These are phyloP conservation scores for Gentiana dahurica DNA, from an alignment of 257 asterid genomes.

Conservation along the genomic window DNA sequence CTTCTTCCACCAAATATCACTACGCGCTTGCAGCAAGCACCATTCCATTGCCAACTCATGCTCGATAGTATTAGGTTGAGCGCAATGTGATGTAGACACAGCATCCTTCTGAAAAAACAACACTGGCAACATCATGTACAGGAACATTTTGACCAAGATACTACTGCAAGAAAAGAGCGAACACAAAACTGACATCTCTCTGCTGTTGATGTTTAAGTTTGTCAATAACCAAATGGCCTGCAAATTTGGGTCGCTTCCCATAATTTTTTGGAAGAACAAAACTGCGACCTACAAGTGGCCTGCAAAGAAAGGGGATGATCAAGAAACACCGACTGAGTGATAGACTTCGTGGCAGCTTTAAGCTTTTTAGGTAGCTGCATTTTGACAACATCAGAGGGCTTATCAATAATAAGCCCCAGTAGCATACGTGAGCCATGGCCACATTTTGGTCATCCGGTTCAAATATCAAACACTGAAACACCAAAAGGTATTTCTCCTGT, in stretches of 20 bases:
- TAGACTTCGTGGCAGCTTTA: too few relatives aligned
- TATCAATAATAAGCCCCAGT: too few relatives aligned
- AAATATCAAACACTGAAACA: too few relatives aligned
- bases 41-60: slow-evolving; percentile 76
- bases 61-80: slow-evolving; percentile 82
- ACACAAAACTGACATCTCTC: slow-evolving; percentile 42
- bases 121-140: background rate
- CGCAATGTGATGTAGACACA: slow-evolving; percentile 71
- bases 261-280: slow-evolving; percentile 28
- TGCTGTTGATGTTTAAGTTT: slow-evolving; percentile 39
- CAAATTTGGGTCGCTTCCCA: slow-evolving; percentile 27
- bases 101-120: slow-evolving; percentile 50
- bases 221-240: slow-evolving; percentile 58
- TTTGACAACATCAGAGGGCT: too few relatives aligned
- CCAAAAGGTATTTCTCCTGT: too few relatives aligned
- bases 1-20: slow-evolving; percentile 46
- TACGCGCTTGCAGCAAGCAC: slow-evolving; percentile 53
- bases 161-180: slow-evolving; percentile 2
- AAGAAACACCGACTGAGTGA: too few relatives aligned
- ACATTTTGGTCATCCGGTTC: too few relatives aligned
- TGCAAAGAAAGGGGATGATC: slow-evolving; percentile 19
- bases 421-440: too few relatives aligned
- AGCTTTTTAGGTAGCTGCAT: too few relatives aligned
- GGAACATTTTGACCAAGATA: too few relatives aligned
- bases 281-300: slow-evolving; percentile 53